Base-by-base conservation (phyloP, 352 stramenopile genomes). In the Pythium phragmitis region DNA sequence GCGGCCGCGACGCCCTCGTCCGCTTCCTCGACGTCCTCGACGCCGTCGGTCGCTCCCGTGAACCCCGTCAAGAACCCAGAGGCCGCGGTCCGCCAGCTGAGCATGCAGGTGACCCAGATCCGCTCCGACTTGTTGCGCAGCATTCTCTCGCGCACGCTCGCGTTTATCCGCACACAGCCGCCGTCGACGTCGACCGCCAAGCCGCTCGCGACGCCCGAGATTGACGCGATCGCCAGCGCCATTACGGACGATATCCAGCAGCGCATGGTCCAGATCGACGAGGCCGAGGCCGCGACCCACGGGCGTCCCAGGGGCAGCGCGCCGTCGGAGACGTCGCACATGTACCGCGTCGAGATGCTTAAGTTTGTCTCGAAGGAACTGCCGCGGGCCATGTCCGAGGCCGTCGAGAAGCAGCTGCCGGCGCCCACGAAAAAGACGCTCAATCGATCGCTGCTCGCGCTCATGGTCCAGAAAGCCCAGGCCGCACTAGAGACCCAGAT, bases 341-440 rank as follows among this genome's bases (percentile, higher is more conserved):
- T 91, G 82, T 92, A 92, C 64, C 81, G 81, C 51, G 79, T 92
- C 46, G 84, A 92, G 79, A 91, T 92, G 67, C 76, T 92, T 52
- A 92, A 92, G 73, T 91, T 86, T 55, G 86, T 91, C 34, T 91
- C 84, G 1, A 83, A 85, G 23, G 84, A 92, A 53, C 74, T 92
- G 23, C 81, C 81, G n/a, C 84, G 84, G 43, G 78, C 84, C 0
- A 80, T 92, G 39, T 74, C 83, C 17, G 81, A 92, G 19, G 74
- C 84, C 11, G 76, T 91, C 0, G 80, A 92, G 65, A 89, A 88
- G 52, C 73, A 80, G 13, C 67, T 92, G 0, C 76, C 77, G 14
- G 63, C 73, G 53, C 60, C 66, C 7, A 74, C 82, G 39, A 91
- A 89, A 71, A 81, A 91, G 48, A 73, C 77, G 55, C 60, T 87